These are phyloP conservation scores for Fraxinus velutina DNA, from an alignment of 305 asterid species.

Conservation along the genomic window DNA sequence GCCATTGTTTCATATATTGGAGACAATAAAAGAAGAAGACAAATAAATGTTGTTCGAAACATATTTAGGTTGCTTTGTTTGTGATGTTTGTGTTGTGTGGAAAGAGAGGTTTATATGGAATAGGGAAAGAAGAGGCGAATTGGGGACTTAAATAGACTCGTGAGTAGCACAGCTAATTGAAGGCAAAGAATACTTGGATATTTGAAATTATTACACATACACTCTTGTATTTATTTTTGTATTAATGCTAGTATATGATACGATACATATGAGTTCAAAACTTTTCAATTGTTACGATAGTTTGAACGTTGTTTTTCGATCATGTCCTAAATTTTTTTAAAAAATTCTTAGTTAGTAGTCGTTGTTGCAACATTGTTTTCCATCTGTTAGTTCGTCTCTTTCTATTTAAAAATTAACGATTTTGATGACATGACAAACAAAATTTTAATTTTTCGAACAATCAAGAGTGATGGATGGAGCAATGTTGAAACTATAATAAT, in stretches of 20 bases:
- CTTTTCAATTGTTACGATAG: not conserved
- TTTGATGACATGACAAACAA: not conserved
- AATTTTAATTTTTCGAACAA: not conserved
- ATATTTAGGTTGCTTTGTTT: not conserved
- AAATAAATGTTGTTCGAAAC: slow-evolving; percentile 20
- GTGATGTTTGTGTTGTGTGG: not conserved
- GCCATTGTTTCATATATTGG: slow-evolving; percentile 33
- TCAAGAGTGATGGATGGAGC: not conserved
- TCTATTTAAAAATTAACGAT: not conserved
- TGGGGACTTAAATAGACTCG: slow-evolving; percentile 50
- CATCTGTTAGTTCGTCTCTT: not conserved
- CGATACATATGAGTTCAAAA: not conserved
- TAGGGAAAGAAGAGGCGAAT: slow-evolving; percentile 14
- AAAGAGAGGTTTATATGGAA: slow-evolving; percentile 10
- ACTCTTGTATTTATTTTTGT: not conserved
- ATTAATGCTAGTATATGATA: not conserved
- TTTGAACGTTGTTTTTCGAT: not conserved
- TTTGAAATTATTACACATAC: not conserved
- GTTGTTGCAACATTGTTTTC: not conserved
- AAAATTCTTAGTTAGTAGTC: not conserved
- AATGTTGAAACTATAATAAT: not conserved
- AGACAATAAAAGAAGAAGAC: slow-evolving; percentile 31
- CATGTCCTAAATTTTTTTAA: not conserved
- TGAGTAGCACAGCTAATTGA: slow-evolving; percentile 28
- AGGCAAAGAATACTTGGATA: slow-evolving; percentile 27